Percentiles rank a stretch among this genome's conserved stretches.
Conservation (phyloP, 495 filamentous ascomycete species). For the Evernia prunastri region DNA sequence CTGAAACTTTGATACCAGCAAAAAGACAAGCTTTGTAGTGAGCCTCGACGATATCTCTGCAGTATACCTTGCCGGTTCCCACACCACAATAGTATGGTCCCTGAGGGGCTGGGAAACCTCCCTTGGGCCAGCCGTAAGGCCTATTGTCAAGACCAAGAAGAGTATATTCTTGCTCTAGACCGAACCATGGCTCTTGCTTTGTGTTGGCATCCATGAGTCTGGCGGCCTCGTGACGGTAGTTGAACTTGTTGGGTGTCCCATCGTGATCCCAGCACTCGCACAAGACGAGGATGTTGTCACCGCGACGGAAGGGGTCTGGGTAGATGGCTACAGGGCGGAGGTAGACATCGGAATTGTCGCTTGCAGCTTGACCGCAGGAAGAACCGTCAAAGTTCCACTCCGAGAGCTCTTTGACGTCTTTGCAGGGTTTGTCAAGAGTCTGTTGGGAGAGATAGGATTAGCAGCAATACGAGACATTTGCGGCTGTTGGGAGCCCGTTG, state of each 20-base stretch:
- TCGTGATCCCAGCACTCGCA: constrained; percentile 94
- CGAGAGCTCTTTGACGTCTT: constrained; percentile 71
- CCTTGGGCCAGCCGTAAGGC: constrained; percentile 93
- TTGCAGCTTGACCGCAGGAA: constrained; percentile 87
- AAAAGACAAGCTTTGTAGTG: constrained; percentile 98
- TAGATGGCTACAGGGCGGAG: constrained; percentile 84
- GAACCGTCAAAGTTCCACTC: constrained; percentile 99
- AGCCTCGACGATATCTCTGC: constrained; percentile 95
- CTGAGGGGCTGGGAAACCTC: constrained; percentile 94
- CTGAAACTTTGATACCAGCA: constrained; percentile 87
- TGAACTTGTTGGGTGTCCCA: constrained; percentile 97
- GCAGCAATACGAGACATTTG: constrained; percentile 8
- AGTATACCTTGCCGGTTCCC: constrained; percentile 93
- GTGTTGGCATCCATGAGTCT: constrained; percentile 85
- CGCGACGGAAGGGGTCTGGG: constrained; percentile 86
- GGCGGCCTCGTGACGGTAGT: constrained; percentile 84
- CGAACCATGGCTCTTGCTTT: constrained; percentile 88
- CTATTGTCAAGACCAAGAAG: constrained; percentile 79
- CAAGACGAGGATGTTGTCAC: constrained; percentile 86
- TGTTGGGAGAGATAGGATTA: constrained; percentile 34
- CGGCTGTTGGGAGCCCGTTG: not conserved
- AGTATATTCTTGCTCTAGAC: constrained; percentile 97
- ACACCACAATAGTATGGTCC: constrained; percentile 99
- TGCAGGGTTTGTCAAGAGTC: constrained; percentile 67
- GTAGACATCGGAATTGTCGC: constrained; percentile 97